These are phyloP conservation scores for Pistacia atlantica DNA, from an alignment of 345 rosid species.

Conservation along the genomic window DNA sequence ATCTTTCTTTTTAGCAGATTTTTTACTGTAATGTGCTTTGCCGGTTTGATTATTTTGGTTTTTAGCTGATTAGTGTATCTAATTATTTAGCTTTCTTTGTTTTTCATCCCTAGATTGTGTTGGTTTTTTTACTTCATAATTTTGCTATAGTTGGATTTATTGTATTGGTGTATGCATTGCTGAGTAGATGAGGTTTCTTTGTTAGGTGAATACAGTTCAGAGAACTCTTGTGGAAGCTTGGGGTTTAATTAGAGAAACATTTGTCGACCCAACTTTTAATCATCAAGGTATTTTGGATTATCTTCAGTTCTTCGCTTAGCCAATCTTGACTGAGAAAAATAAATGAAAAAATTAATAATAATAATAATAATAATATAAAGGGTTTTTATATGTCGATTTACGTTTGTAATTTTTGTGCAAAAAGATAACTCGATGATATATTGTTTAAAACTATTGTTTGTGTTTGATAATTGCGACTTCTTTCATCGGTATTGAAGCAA, in stretches of 20 bases:
- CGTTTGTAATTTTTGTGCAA: too few relatives aligned
- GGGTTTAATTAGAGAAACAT: constrained; percentile 91
- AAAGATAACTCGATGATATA: not conserved
- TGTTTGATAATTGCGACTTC: not conserved
- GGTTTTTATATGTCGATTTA: not conserved
- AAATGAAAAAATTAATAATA: too few relatives aligned
- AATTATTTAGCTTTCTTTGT: not conserved
- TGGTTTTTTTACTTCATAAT: not conserved
- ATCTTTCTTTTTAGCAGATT: not conserved
- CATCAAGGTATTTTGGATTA: constrained; percentile 63
- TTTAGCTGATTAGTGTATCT: not conserved
- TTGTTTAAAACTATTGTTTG: not conserved
- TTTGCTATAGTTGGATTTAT: not conserved
- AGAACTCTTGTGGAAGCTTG: constrained; percentile 94
- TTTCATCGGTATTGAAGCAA: not conserved
- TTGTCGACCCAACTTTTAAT: constrained; percentile 82
- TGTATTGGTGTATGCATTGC: not conserved
- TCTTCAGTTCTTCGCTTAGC: not conserved
- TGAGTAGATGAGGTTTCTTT: constrained; percentile 20
- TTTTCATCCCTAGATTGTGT: not conserved
- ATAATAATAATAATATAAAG: too few relatives aligned
- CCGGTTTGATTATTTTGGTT: not conserved
- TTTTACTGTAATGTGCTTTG: not conserved
- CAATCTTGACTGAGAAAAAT: too few relatives aligned
- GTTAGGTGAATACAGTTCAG: constrained; percentile 82